Conservation (phyloP, 129 eudicot genomes). For the Pittosporum tobira region DNA sequence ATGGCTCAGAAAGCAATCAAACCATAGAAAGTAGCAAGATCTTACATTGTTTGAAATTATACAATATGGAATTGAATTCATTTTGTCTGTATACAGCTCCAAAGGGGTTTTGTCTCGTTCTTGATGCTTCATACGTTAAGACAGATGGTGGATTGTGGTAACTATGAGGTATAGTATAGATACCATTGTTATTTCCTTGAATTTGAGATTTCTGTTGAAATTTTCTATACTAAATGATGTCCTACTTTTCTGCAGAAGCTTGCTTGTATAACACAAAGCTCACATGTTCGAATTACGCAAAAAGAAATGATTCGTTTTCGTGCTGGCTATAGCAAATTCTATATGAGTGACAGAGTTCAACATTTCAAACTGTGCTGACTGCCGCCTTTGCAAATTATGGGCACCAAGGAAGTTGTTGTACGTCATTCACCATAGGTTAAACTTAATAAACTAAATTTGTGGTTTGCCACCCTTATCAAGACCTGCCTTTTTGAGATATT, state of each 20-base stretch:
- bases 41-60: background rate
- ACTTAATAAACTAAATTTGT: too few species aligned
- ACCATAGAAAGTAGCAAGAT: background rate
- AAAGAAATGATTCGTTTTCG: background rate
- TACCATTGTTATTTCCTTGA: background rate
- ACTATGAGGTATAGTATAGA: background rate
- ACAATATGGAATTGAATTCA: background rate
- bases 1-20: background rate
- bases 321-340: background rate
- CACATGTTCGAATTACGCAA: background rate
- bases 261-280: too few species aligned
- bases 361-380: background rate
- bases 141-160: background rate
- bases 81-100: constrained; percentile 43
- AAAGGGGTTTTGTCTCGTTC: constrained; percentile 78
- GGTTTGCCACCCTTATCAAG: too few species aligned
- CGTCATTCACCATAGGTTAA: too few species aligned
- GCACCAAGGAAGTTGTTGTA: too few species aligned
- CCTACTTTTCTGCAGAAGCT: background rate
- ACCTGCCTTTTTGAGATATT: too few species aligned
- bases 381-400: too few species aligned
- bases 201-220: background rate
- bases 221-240: background rate
- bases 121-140: constrained; percentile 7
- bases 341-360: background rate